Evolutionary conservation across 2,329 filamentous ascomycete species (phyloP), one percentile per base, ranked within the genome.

Genomic region (Nothopassalora personata): DNA sequence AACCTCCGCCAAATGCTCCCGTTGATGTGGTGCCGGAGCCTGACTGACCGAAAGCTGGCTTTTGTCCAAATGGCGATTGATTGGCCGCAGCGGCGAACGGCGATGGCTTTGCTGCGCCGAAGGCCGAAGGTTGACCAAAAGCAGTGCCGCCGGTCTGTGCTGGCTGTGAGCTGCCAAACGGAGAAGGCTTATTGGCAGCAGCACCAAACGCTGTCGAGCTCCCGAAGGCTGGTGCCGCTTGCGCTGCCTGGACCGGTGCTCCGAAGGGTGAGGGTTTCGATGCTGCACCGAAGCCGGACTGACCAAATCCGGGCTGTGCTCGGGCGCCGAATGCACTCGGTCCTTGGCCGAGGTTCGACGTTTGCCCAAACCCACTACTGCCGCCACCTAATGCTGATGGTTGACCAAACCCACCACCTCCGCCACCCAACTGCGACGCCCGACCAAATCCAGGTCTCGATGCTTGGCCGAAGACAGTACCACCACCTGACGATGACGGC

Each of bases 301-400:
- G 56, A 13, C 63, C 59, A 34, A 51, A 34, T 5, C 49, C 49
- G 15, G 49, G 7, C 27, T 28, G 27, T 19, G 27, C 2, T 19
- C 7, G 27, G 6, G 33, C 49, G 30, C 67, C 53, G 60, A 70
- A 63, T 56, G 64, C 34, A 54, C 58, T 64, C 30, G 57, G 52
- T 47, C 28, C 63, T 19, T 13, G 52, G 46, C 56, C 60, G 34
- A 46, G 10, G 7, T 31, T 52, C 27, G 63, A 69, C 5, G 68
- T 52, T 54, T 73, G 72, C 4, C 74, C 73, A 59, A 75, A 73
- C 1, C 65, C 63, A 58, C 46, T 19, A 7, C 34, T 13, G n/a
- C 34, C 53, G 11, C 74, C 70, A 15, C 75, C 75, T 63, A 78
- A 76, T 18, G 70, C 66, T 49, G 59, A 60, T 1, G 63, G 57